These are phyloP conservation scores for Metarhizium anisopliae DNA, from an alignment of 2,329 filamentous ascomycete species.

Conservation along the genomic window DNA sequence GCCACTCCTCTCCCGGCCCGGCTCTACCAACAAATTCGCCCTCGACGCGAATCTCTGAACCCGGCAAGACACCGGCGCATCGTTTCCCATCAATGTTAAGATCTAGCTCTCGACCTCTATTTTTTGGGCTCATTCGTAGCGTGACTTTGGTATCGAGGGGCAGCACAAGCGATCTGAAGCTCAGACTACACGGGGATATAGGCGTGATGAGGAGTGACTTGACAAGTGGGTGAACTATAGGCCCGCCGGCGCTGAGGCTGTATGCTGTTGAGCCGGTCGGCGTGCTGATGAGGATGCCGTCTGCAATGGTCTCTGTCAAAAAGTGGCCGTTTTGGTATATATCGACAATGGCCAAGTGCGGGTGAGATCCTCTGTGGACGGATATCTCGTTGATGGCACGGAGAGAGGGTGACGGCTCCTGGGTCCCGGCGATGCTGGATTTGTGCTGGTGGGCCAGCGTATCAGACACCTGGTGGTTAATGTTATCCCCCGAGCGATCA, in stretches of 20 bases:
- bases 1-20: conserved; percentile 40
- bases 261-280: conserved; percentile 95
- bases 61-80: conserved; percentile 58
- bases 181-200: conserved; percentile 86
- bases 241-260: conserved; percentile 83
- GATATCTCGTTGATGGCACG: conserved; percentile 92
- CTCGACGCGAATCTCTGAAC: conserved; percentile 80
- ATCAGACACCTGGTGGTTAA: conserved; percentile 41
- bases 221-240: conserved; percentile 89
- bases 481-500: conserved; percentile 53
- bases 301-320: conserved; percentile 86
- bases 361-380: conserved; percentile 81
- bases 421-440: conserved; percentile 27
- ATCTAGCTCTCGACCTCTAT: conserved; percentile 66
- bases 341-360: conserved; percentile 85
- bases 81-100: conserved; percentile 72
- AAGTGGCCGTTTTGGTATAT: conserved; percentile 85
- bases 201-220: conserved; percentile 83
- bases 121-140: conserved; percentile 71
- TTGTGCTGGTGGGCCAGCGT: conserved; percentile 37
- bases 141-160: conserved; percentile 79
- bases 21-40: conserved; percentile 63
- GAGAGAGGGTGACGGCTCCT: conserved; percentile 32
- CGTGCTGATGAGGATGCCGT: conserved; percentile 89
- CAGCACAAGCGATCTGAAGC: conserved; percentile 83